Base-by-base conservation (phyloP, 495 filamentous ascomycete genomes). In the Penicillium paradoxum region DNA sequence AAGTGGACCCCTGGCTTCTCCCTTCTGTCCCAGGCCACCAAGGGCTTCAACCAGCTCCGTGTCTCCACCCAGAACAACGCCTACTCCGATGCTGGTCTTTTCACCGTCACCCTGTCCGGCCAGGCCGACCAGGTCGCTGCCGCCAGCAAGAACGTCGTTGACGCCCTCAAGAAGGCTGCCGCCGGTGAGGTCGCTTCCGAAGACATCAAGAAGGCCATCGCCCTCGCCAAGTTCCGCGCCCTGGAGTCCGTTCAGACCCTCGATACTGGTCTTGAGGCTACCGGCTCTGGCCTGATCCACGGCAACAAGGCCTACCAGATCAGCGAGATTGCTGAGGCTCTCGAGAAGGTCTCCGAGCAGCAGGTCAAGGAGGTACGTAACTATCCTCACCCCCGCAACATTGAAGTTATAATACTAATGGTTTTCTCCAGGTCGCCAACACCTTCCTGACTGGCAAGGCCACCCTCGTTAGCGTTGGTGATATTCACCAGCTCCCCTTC, bases 1-100 rank as follows among this genome's bases (percentile, higher is more conserved):
- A 97, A 97, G 77, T 97, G 93, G 93, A 87, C 87, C 22, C 78
- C 90, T 49, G 95, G 93, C 49, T 97, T 95, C 77, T 91, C 87
- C 11, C 76, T 96, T 39, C 82, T 99, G 38, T 80, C 86, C 51
- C 89, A 95, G 75, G 87, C 85, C 37, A 78, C 83, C 49, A 74
- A 85, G 45, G 74, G 76, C 17, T 77, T 81, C 67, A 81, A 84
- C 18, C 82, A 86, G 59, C 83, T 85, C 49, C 73, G 72, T 49
- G 82, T 86, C 56, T 71, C 79, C 3, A 90, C 91, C 40, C 78
- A 81, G 58, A 89, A 95, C 76, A 71, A 77, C 55, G 81, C 88
- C 49, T 99, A 97, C 81, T 96, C 92, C 14, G 93, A 99, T 63
- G 88, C 92, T 50, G 95, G 93, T 60, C 84, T 99, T 21, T 79